Conservation (phyloP, 2,329 filamentous ascomycete genomes). For the Epichloe typhina region DNA sequence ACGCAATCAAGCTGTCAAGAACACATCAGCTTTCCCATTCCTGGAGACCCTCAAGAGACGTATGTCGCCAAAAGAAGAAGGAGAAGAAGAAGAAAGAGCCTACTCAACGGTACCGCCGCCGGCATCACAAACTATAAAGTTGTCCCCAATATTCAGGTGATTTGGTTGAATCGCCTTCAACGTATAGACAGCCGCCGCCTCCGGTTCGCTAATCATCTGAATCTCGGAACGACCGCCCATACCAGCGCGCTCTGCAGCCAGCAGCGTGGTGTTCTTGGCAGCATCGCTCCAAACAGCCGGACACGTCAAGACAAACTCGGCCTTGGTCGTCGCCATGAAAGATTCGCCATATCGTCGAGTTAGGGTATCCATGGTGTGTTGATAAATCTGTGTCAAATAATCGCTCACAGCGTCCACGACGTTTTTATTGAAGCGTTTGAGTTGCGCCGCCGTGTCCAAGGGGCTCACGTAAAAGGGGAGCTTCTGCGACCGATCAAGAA, state of each 20-base stretch:
- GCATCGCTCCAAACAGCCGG: slow-evolving; percentile 77
- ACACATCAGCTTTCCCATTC: slow-evolving; percentile 9
- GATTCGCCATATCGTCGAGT: slow-evolving; percentile 62
- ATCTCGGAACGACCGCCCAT: slow-evolving; percentile 60
- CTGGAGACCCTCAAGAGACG: too few relatives aligned
- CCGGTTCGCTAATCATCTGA: slow-evolving; percentile 69
- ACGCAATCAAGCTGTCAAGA: slow-evolving; percentile 51
- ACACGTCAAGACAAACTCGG: slow-evolving; percentile 69
- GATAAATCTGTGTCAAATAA: slow-evolving; percentile 63
- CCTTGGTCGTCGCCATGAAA: slow-evolving; percentile 63
- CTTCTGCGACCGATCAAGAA: slow-evolving; percentile 68
- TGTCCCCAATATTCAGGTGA: slow-evolving; percentile 54
- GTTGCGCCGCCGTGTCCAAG: slow-evolving; percentile 61
- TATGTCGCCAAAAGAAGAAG: neutral
- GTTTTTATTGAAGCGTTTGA: slow-evolving; percentile 62
- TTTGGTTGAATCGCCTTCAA: slow-evolving; percentile 69
- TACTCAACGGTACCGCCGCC: slow-evolving; percentile 56
- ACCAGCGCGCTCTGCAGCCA: slow-evolving; percentile 64
- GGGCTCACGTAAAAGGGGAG: slow-evolving; percentile 70
- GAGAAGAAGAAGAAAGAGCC: slow-evolving; percentile 14
- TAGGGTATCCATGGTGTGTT: slow-evolving; percentile 67
- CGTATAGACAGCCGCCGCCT: slow-evolving; percentile 69
- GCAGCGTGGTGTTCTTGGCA: slow-evolving; percentile 70
- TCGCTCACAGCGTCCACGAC: slow-evolving; percentile 70
- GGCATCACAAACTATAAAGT: slow-evolving; percentile 50